These are phyloP conservation scores for Ramaria sp. DNA, from an alignment of 768 basidiomycete genomes.

Conservation along the genomic window DNA sequence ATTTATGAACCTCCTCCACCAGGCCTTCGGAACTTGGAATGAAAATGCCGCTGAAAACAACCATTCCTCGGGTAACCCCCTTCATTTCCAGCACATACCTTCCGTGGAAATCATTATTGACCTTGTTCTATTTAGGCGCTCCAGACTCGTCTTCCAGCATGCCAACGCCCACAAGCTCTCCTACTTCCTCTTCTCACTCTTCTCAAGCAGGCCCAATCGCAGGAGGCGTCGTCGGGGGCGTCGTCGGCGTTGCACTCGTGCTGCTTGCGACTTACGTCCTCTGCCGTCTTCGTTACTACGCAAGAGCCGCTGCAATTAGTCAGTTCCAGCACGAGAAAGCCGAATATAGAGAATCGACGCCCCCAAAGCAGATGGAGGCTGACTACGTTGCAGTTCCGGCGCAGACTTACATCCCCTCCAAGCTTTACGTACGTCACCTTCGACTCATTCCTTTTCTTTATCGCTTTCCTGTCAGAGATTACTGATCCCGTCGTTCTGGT, in stretches of 20 bases:
- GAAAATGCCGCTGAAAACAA: background rate
- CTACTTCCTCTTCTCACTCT: background rate
- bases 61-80: background rate
- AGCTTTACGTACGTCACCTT: slow-evolving; percentile 15
- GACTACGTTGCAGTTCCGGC: background rate
- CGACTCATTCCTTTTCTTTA: background rate
- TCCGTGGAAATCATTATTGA: background rate
- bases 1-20: background rate
- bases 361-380: slow-evolving; percentile 13
- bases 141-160: background rate
- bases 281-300: slow-evolving; percentile 11
- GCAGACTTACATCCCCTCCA: slow-evolving; percentile 15
- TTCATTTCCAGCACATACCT: background rate
- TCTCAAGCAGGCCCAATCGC: slow-evolving; percentile 44
- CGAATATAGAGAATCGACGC: slow-evolving; percentile 10
- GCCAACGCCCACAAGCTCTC: background rate
- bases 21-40: background rate
- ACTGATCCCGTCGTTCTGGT: too few species aligned
- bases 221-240: slow-evolving; percentile 50
- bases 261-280: slow-evolving; percentile 16
- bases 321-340: background rate
- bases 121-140: background rate
- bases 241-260: background rate
- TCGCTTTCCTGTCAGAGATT: background rate
- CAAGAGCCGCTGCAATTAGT: background rate